phyloP scores from a whole-genome alignment of 805 yeast species.

The Jamesozyma spencerorum region DNA sequence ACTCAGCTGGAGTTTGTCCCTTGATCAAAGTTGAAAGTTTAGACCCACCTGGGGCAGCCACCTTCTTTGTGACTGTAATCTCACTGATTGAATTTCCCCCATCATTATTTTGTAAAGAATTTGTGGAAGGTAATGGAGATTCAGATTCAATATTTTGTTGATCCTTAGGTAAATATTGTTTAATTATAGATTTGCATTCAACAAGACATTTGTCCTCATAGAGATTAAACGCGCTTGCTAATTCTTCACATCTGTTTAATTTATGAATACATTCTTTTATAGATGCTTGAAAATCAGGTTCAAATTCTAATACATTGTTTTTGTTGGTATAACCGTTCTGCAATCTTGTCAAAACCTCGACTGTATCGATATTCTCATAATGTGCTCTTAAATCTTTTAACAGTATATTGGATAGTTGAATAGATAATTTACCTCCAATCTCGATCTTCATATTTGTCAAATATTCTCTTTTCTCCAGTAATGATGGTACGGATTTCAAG shows the following conservation, averaged over 20 bases:
- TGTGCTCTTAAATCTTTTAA: slow-evolving; percentile 54
- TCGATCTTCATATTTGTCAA: slow-evolving; percentile 48
- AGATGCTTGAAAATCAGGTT: slow-evolving; percentile 33
- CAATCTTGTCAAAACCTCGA: slow-evolving; percentile 43
- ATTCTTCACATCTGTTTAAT: slow-evolving; percentile 50
- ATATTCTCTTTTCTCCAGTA: slow-evolving; percentile 38
- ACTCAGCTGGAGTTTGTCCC: slow-evolving; percentile 62
- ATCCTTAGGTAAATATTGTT: slow-evolving; percentile 45
- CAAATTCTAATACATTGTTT: slow-evolving; percentile 27
- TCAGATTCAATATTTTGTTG: background rate
- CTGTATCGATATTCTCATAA: slow-evolving; percentile 39
- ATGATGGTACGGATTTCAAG: slow-evolving; percentile 26
- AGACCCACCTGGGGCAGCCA: slow-evolving; percentile 28
- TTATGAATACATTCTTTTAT: slow-evolving; percentile 44
- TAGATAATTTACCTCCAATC: slow-evolving; percentile 60
- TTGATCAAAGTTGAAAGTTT: slow-evolving; percentile 43
- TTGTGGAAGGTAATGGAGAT: slow-evolving; percentile 1
- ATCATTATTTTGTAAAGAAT: slow-evolving; percentile 1
- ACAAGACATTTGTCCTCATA: slow-evolving; percentile 62
- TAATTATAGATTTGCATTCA: slow-evolving; percentile 67
- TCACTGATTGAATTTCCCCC: background rate
- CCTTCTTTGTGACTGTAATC: background rate
- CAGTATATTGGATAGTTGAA: slow-evolving; percentile 46
- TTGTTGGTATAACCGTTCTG: slow-evolving; percentile 27
- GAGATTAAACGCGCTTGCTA: slow-evolving; percentile 49